Evolutionary conservation across 208 protist species (phyloP), one percentile per base, ranked within the genome.

Genomic region (Phytomonas sp.): DNA sequence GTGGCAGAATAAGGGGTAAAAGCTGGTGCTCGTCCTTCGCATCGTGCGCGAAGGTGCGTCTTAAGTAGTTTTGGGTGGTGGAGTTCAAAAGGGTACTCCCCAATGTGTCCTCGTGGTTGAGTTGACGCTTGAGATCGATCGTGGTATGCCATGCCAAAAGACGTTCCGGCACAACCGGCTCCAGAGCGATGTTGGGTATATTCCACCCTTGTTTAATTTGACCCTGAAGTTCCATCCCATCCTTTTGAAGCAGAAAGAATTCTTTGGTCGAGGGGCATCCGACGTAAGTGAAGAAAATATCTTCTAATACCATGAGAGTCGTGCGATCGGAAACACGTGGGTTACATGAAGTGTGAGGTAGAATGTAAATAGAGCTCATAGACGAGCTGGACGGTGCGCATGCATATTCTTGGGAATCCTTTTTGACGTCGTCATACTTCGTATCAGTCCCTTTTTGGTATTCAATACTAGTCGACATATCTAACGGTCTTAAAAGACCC

Each of bases 231-330:
- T 62, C 63, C 0, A 70, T 71, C 7, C 82, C 86, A 12, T 75
- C 72, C 30, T 73, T 52, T 72, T 88, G 82, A n/a, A 91, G 61
- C 19, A 49, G 31, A n/a, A 76, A 60, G 29, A 94, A 87, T 0
- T 52, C 70, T 3, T 70, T 68, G 29, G 76, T 75, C 4, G 82
- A 77, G 14, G 62, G 59, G n/a, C 80, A 75, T 29, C 86, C 89
- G 8, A 78, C 86, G 69, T 88, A 91, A 33, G 86, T 86, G 75
- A 71, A 75, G 36, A 94, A 78, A 52, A 87, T 66, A 61, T 87
- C 82, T 67, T 90, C 76, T 14, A 90, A 69, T 12, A 87, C 68
- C 26, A 67, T 71, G 34, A 67, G 66, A 5, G 45, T 56, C 23
- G 45, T 56, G 81, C 83, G 67, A 65, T 62, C 45, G 62, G 70